Base-by-base conservation (phyloP, 2,329 filamentous ascomycete genomes). In the Coniella vitis region DNA sequence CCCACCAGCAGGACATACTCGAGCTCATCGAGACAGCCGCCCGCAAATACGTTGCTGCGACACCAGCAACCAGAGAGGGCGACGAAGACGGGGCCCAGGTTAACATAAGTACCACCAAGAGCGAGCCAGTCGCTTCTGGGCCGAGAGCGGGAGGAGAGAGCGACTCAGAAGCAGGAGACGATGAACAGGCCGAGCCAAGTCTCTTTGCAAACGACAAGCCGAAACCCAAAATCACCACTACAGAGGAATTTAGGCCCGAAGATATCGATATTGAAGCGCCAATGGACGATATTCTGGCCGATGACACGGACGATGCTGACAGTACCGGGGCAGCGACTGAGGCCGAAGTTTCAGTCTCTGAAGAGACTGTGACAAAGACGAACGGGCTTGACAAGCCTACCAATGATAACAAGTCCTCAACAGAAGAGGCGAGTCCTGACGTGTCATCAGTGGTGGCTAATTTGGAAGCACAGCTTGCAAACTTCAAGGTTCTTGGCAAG, bases 21-120 rank as follows among this genome's bases (percentile, higher is more conserved):
- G 69, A 75, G 7, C 65, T 69, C 16, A 74, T 82, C 31, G 69
- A 73, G 49, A 66, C 65, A 34, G 78, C 76, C 3, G 71, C 76
- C 0, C 69, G 66, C 39, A 72, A 73, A 48, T 81, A 78, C 47
- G 61, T 80, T 1, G 66, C 68, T 41, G 32, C 51, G 13, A 43
- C 36, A 9, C 39, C 34, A 9, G 43, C 47, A 13, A 34, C 47
- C 34, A 48, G 53, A 35, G 51, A 51, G 45, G 48, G 50, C 35
- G 45, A 37, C 7, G 40, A 19, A 3, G 25, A 47, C 20, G 29
- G 10, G 10, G 5, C 25, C 5, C 25, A 29, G 25, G 10, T 36
- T 10, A 52, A 43, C 13, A 35, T 32, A 20, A 20, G 44, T 42
- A 19, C 46, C 8, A 41, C 47, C 22, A 44, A 51, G 10, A 51